Base-by-base conservation (phyloP, 2,329 filamentous ascomycete species). In the Proliferodiscus dingleyae region DNA sequence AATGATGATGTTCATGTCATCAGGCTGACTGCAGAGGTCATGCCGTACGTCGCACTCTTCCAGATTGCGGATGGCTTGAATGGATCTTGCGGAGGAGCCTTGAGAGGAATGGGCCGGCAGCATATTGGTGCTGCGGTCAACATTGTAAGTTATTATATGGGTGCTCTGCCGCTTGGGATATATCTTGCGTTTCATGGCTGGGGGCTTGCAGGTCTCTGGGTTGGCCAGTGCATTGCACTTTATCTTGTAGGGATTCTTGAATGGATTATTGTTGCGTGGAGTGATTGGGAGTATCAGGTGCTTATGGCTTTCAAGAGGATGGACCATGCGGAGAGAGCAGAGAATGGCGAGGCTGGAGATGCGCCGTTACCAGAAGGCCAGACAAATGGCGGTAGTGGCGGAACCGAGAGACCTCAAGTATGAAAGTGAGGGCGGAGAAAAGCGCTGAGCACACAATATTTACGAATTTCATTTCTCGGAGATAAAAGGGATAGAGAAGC, bases 31-130 rank as follows among this genome's bases (percentile, higher is more conserved):
- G 79, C 84, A 0, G 70, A 83, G 13, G 85, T 95, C 21, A 82
- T 95, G 72, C 89, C 89, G 0, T 91, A 83, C 57, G 89, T 95
- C 1, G 89, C 89, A 1, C 71, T 95, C 2, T 95, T 95, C 66
- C 89, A 95, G 68, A 90, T 95, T 49, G 88, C 89, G 0, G 89
- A 95, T 62, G 89, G 89, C 0, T 68, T 95, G 26, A 93, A 93
- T 58, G 88, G 89, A 1, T 86, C 81, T 49, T 95, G 89, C 60
- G 89, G 89, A 1, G 89, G 89, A 1, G 80, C 81, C 16, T 68
- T 95, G 11, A 70, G 89, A 53, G 89, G 89, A 0, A 93, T 91
- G 87, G 89, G 89, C 2, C 71, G 86, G 44, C 89, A 95, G 65
- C 89, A 90, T 72, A 76, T 94, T 40, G 89, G 89, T 11, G 89